Percentiles rank a stretch among this genome's conserved stretches.
phyloP scores from a whole-genome alignment of 2,329 filamentous ascomycete genomes.

The Sporothrix luriei region DNA sequence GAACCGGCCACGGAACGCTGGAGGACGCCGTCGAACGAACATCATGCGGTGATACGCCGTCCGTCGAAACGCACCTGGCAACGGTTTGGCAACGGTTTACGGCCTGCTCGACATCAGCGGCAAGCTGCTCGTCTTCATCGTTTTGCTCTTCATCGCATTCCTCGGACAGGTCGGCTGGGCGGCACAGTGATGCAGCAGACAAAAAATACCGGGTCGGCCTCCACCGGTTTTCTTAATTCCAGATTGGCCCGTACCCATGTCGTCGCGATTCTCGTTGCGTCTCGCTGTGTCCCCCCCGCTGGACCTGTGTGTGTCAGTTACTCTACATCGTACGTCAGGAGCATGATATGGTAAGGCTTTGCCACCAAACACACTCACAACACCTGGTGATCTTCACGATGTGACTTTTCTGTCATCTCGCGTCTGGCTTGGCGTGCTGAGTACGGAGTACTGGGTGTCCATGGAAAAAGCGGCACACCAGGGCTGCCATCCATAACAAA shows the following conservation, averaged over 20 bases:
- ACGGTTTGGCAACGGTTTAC: too few relatives aligned
- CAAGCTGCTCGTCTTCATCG: not conserved
- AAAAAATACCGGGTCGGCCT: not conserved
- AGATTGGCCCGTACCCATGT: slow-evolving; percentile 11
- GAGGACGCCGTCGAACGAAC: too few relatives aligned
- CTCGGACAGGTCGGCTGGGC: slow-evolving; percentile 12
- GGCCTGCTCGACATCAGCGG: not conserved
- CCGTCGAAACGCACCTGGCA: too few relatives aligned
- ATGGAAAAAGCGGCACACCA: not conserved
- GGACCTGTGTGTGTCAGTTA: slow-evolving; percentile 10
- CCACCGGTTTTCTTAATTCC: not conserved
- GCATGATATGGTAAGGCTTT: not conserved
- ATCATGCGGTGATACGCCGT: too few relatives aligned
- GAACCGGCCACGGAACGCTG: not conserved
- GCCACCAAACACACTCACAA: not conserved
- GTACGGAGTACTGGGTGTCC: not conserved
- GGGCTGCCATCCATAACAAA: too few relatives aligned
- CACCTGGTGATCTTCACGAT: not conserved
- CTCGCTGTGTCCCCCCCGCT: not conserved
- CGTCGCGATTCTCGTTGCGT: slow-evolving; percentile 4
- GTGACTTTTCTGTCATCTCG: not conserved
- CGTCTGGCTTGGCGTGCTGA: not conserved
- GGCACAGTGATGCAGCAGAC: slow-evolving; percentile 16
- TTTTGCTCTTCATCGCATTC: not conserved
- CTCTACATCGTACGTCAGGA: slow-evolving; percentile 3